phyloP scores from a whole-genome alignment of 2,329 filamentous ascomycete genomes.

The Botryotinia narcissicola region DNA sequence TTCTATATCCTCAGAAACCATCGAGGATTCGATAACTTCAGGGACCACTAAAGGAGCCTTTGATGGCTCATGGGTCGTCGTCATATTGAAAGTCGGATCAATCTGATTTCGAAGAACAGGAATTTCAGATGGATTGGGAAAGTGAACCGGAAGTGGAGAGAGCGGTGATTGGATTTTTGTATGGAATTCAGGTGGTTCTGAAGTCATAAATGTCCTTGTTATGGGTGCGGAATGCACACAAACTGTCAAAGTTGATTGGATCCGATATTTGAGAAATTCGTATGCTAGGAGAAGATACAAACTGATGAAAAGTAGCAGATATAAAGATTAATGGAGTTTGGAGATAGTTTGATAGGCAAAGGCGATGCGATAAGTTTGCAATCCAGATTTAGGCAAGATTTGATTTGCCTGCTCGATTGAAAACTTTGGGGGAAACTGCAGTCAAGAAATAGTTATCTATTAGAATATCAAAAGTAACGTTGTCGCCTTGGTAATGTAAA shows the following conservation, averaged over 20 bases:
- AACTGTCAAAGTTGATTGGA: slow-evolving; percentile 1
- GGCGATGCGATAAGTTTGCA: background rate
- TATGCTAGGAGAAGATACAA: slow-evolving; percentile 5
- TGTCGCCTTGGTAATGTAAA: background rate
- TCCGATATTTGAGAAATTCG: background rate
- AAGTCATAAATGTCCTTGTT: slow-evolving; percentile 22
- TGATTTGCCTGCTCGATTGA: background rate
- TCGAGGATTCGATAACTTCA: slow-evolving; percentile 10
- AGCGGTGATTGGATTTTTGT: slow-evolving; percentile 66
- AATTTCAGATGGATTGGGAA: slow-evolving; percentile 66
- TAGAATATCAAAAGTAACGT: background rate
- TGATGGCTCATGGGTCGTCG: slow-evolving; percentile 49
- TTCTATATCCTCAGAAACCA: slow-evolving; percentile 16
- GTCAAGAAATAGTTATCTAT: slow-evolving; percentile 4
- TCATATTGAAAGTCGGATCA: slow-evolving; percentile 69
- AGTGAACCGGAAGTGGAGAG: slow-evolving; percentile 67
- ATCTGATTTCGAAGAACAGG: slow-evolving; percentile 69
- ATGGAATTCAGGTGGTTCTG: slow-evolving; percentile 56
- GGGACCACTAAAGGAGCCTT: slow-evolving; percentile 15
- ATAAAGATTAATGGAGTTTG: background rate
- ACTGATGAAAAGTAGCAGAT: slow-evolving; percentile 5
- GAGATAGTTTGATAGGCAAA: background rate
- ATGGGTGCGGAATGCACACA: slow-evolving; percentile 17
- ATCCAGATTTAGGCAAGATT: background rate
- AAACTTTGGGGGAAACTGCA: slow-evolving; percentile 1